Conservation (phyloP, 768 basidiomycete species). For the Phallus indusiatus region DNA sequence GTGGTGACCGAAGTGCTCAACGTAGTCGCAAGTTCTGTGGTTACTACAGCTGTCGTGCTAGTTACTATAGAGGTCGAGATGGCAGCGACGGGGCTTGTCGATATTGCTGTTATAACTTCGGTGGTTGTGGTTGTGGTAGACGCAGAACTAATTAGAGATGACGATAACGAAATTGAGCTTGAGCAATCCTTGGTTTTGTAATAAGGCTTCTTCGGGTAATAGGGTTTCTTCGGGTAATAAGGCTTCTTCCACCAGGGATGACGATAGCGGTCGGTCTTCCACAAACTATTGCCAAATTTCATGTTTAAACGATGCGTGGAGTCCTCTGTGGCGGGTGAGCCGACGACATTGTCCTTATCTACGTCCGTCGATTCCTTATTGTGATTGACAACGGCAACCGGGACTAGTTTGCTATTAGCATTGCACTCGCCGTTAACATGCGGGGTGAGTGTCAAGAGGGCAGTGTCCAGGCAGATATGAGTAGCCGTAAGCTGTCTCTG, state of each 20-base stretch:
- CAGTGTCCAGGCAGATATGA: neutral
- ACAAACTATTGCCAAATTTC: neutral
- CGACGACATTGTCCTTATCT: too few species aligned
- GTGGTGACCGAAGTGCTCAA: neutral
- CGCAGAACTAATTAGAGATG: too few species aligned
- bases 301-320: neutral
- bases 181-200: neutral
- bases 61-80: too few species aligned
- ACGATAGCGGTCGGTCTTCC: neutral
- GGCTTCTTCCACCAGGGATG: neutral
- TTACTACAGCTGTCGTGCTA: too few species aligned
- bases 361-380: neutral
- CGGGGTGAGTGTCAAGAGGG: neutral
- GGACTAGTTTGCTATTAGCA: neutral
- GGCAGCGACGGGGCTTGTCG: too few species aligned
- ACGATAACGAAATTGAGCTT: neutral
- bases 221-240: neutral
- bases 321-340: too few species aligned
- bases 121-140: too few species aligned
- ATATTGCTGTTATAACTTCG: too few species aligned
- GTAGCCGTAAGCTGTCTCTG: neutral
- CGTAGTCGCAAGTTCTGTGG: too few species aligned
- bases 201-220: neutral
- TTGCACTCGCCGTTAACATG: neutral
- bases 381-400: neutral